Evolutionary conservation across 805 yeast genomes (phyloP).

Genomic region (Candida methanosorbosa): DNA sequence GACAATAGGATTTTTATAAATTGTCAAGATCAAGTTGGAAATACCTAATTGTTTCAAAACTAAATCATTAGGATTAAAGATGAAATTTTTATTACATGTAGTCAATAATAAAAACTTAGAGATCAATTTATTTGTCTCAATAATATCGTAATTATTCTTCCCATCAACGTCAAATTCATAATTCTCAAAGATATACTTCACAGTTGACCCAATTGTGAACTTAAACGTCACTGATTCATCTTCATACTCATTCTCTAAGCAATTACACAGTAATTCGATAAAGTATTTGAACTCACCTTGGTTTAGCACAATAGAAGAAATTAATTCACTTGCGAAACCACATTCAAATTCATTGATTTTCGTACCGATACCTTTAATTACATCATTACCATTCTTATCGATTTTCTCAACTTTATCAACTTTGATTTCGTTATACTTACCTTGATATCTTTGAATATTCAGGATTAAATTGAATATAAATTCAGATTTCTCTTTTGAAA

Average conservation of each 20-base stretch:
- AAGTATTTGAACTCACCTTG: constrained; percentile 1
- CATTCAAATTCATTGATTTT: constrained; percentile 7
- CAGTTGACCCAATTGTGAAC: constrained; percentile 18
- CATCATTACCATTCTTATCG: too few species aligned
- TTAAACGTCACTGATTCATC: constrained; percentile 9
- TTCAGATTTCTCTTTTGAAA: too few species aligned
- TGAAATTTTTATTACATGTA: constrained; percentile 11
- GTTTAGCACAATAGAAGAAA: neutral
- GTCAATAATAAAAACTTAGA: constrained; percentile 16
- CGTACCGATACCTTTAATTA: too few species aligned
- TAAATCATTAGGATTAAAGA: constrained; percentile 30
- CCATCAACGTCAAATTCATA: constrained; percentile 2
- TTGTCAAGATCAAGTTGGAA: constrained; percentile 47
- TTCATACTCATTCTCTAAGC: constrained; percentile 7
- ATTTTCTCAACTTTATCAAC: too few species aligned
- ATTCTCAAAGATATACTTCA: constrained; percentile 18
- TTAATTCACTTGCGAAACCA: constrained; percentile 5
- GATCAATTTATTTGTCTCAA: neutral
- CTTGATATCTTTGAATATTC: too few species aligned
- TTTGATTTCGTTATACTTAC: too few species aligned
- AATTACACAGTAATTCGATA: too few species aligned
- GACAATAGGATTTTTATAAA: constrained; percentile 44
- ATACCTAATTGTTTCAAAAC: constrained; percentile 54
- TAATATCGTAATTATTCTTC: neutral
- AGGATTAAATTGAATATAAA: too few species aligned